Percentiles rank a stretch among this genome's conserved stretches.
Evolutionary conservation across 371 early-diverging fungal species (phyloP).

Genomic region (Actinomortierella wolfii): DNA sequence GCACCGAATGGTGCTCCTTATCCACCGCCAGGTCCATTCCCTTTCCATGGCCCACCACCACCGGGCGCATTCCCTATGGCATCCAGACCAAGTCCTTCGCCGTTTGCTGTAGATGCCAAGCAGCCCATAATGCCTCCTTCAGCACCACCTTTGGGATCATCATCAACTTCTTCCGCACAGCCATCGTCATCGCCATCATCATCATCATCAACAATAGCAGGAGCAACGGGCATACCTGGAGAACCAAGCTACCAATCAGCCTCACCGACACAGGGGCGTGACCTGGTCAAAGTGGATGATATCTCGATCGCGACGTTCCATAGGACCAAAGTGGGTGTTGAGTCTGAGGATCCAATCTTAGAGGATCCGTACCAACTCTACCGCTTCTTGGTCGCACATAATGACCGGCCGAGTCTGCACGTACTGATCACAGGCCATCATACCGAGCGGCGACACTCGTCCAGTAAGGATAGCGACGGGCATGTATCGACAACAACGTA

Average conservation of each 20-base stretch:
- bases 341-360: slow-evolving; percentile 17
- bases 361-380: slow-evolving; percentile 40
- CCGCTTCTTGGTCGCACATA: slow-evolving; percentile 39
- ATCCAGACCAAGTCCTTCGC: too few relatives aligned
- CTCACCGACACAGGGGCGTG: slow-evolving; percentile 6
- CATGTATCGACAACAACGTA: slow-evolving; percentile 1
- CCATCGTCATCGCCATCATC: slow-evolving; percentile 4
- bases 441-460: slow-evolving; percentile 11
- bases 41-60: neutral
- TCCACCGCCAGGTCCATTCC: slow-evolving; percentile 4
- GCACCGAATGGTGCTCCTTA: slow-evolving; percentile 2
- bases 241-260: slow-evolving; percentile 8
- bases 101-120: too few relatives aligned
- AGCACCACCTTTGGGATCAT: neutral
- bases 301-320: slow-evolving; percentile 27
- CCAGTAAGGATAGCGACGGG: slow-evolving; percentile 6
- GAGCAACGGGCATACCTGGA: slow-evolving; percentile 2
- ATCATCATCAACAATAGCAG: slow-evolving; percentile 10
- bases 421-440: slow-evolving; percentile 36
- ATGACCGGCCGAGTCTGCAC: slow-evolving; percentile 37
- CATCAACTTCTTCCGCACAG: neutral
- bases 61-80: neutral
- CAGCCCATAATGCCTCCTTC: neutral
- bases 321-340: slow-evolving; percentile 17
- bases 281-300: slow-evolving; percentile 24